phyloP scores from a whole-genome alignment of 805 yeast genomes.

The Pichia californica region DNA sequence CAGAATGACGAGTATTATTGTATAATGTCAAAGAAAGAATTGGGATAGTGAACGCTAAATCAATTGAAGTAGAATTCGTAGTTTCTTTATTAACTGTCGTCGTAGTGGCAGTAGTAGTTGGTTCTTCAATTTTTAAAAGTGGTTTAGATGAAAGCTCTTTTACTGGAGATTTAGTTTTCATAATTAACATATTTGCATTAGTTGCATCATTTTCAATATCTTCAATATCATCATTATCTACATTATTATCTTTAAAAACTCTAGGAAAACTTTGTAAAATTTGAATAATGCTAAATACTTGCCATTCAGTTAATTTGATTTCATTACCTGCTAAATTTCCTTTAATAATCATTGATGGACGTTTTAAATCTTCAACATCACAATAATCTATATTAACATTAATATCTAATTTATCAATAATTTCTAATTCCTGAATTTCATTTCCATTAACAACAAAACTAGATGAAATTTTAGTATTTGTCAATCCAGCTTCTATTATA shows the following conservation, averaged over 20 bases:
- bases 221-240: slow-evolving; percentile 36
- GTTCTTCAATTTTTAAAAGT: neutral
- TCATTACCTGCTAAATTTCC: slow-evolving; percentile 62
- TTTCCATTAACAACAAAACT: slow-evolving; percentile 40
- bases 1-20: slow-evolving; percentile 39
- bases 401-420: slow-evolving; percentile 61
- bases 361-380: slow-evolving; percentile 31
- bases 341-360: slow-evolving; percentile 44
- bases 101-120: too few relatives aligned
- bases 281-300: slow-evolving; percentile 50
- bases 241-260: slow-evolving; percentile 42
- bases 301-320: slow-evolving; percentile 66
- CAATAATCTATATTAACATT: slow-evolving; percentile 51
- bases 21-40: slow-evolving; percentile 54
- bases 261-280: slow-evolving; percentile 49
- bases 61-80: slow-evolving; percentile 26
- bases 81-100: too few relatives aligned
- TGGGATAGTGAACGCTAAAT: slow-evolving; percentile 54
- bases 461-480: slow-evolving; percentile 66
- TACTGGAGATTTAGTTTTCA: neutral
- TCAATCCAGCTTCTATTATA: slow-evolving; percentile 58
- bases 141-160: neutral
- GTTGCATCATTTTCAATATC: slow-evolving; percentile 61
- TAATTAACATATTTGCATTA: slow-evolving; percentile 48
- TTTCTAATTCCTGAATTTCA: slow-evolving; percentile 47